These are phyloP conservation scores for Chiua sp. DNA, from an alignment of 1,284 basidiomycete genomes.

Conservation along the genomic window DNA sequence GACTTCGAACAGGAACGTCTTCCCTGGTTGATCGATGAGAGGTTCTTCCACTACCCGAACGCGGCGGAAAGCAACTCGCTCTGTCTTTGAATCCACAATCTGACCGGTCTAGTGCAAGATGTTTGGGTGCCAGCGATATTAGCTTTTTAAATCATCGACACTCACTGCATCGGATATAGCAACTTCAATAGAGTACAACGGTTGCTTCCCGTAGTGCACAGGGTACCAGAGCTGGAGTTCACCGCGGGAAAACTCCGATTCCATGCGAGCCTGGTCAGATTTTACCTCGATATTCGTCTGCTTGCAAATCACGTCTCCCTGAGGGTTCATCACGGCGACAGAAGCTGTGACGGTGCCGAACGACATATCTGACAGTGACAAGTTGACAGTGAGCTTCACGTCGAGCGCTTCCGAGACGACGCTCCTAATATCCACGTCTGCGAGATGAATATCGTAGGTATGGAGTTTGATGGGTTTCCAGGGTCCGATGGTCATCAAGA, in stretches of 20 bases:
- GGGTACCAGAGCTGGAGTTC: constrained; percentile 84
- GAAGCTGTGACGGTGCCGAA: constrained; percentile 41
- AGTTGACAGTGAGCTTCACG: constrained; percentile 52
- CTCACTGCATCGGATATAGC: constrained; percentile 56
- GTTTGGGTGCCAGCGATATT: constrained; percentile 1
- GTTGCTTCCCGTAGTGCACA: constrained; percentile 80
- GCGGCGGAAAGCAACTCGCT: constrained; percentile 79
- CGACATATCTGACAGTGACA: constrained; percentile 47
- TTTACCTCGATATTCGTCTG: constrained; percentile 44
- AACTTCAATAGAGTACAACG: constrained; percentile 71
- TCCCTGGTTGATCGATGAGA: constrained; percentile 73
- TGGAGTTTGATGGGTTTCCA: constrained; percentile 81
- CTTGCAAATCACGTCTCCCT: constrained; percentile 48
- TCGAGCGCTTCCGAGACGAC: constrained; percentile 58
- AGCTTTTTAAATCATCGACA: background rate
- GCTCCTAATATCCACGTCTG: constrained; percentile 64
- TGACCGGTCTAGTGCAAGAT: constrained; percentile 47
- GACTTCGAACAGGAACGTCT: constrained; percentile 87
- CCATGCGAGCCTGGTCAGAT: constrained; percentile 43
- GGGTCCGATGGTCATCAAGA: constrained; percentile 79
- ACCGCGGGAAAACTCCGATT: constrained; percentile 59
- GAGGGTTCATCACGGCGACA: constrained; percentile 53
- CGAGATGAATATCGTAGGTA: constrained; percentile 65
- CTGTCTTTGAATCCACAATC: constrained; percentile 53
- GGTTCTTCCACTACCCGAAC: constrained; percentile 77